Evolutionary conservation across 2,329 filamentous ascomycete genomes (phyloP), one percentile per base, ranked within the genome.

Genomic region (Penicillium corylophilum): DNA sequence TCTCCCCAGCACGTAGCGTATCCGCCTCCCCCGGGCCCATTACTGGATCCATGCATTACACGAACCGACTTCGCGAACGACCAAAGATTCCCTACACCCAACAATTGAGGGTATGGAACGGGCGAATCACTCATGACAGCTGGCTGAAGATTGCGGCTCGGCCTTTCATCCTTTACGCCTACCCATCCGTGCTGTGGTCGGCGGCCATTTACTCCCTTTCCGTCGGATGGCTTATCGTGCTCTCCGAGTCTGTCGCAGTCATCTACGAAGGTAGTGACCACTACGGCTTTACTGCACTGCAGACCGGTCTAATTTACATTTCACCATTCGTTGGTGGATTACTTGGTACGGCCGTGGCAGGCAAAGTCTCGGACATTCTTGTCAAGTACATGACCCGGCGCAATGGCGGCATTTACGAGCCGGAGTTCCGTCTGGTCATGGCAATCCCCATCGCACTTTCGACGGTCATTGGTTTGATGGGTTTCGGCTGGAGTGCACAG

Each of bases 331-430:
- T 96, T 4, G 92, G 91, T 13, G 91, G 90, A 7, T 81, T 97
- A 4, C 78, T 96, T 0, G 93, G 93, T n/a, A 96, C 92, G 0
- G 91, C 87, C 0, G 89, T 96, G 0, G 93, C 93, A 0, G 94
- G 93, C 36, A 90, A 88, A 65, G 80, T 96, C 12, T 94, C 89
- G 3, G 94, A 97, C 64, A 64, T 93, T 2, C 84, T 97, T 43
- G 91, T 96, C 5, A 85, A 85, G 46, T 86, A 78, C 52, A 90
- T 97, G 87, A 82, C 90, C 2, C 82, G 86, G 31, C 85, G 86
- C 24, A 97, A 97, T 61, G 90, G 89, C n/a, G 93, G 93, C 2
- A 77, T 97, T 2, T 97, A 96, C 69, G 93, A 97, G 70, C 93
- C 93, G 1, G 93, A 97, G 71, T 97, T 95, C 66, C 84, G 92